Evolutionary conservation across 2,329 filamentous ascomycete genomes (phyloP).

Genomic region (Phaeophleospora eucalypticola): DNA sequence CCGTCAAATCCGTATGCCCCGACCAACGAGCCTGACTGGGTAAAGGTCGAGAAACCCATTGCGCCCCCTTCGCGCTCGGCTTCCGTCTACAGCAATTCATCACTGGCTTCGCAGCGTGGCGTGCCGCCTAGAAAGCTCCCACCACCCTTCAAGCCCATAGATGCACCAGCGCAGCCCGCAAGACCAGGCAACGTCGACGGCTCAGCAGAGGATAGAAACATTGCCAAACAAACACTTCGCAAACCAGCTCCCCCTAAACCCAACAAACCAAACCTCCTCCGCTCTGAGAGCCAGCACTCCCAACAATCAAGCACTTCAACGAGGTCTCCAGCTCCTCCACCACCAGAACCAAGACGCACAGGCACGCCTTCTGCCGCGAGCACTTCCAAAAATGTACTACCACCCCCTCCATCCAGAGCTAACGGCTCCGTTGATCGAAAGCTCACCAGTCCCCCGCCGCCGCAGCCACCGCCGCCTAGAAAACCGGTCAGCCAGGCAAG

Average conservation of each 20-base stretch:
- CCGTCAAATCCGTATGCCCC: constrained; percentile 76
- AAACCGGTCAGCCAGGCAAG: constrained; percentile 12
- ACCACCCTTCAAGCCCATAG: constrained; percentile 9
- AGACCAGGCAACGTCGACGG: constrained; percentile 11
- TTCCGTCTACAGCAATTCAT: constrained; percentile 17
- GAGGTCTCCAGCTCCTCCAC: constrained; percentile 19
- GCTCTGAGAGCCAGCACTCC: constrained; percentile 25
- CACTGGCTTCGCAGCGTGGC: constrained; percentile 5
- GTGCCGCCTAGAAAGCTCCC: constrained; percentile 18
- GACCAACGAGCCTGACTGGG: constrained; percentile 79
- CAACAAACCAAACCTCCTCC: constrained; percentile 31
- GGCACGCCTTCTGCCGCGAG: constrained; percentile 8
- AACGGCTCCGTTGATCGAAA: constrained; percentile 5
- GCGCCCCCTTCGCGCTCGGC: constrained; percentile 20
- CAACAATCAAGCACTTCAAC: constrained; percentile 13
- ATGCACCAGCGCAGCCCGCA: constrained; percentile 2
- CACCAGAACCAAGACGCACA: constrained; percentile 20
- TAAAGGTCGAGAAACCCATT: constrained; percentile 45
- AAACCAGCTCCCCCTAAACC: constrained; percentile 36
- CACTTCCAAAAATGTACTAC: constrained; percentile 12
- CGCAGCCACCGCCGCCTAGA: constrained; percentile 21
- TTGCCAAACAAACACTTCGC: constrained; percentile 26
- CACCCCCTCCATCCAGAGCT: constrained; percentile 12
- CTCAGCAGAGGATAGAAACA: constrained; percentile 9
- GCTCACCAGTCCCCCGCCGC: constrained; percentile 8